phyloP scores from a whole-genome alignment of 306 rosid species.

The Castanea sativa region DNA sequence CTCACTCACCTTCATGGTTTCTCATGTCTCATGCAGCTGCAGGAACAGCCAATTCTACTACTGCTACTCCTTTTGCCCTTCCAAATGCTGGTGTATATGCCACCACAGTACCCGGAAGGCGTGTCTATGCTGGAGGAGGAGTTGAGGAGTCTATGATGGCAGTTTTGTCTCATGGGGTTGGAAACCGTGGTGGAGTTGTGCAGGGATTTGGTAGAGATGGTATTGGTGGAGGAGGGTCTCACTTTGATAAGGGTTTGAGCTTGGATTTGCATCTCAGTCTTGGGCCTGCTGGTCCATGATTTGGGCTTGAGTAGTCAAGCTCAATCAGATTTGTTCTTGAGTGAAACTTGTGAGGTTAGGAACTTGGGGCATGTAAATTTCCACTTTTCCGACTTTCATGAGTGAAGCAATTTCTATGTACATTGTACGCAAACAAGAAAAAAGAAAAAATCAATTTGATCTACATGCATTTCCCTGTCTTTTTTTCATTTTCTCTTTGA shows the following conservation, averaged over 20 bases:
- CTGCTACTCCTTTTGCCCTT: background rate
- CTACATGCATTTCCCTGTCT: background rate
- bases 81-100: background rate
- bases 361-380: background rate
- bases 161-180: constrained; percentile 20
- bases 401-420: constrained; percentile 1
- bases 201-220: background rate
- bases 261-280: constrained; percentile 51
- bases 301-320: background rate
- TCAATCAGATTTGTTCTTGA: background rate
- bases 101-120: constrained; percentile 4
- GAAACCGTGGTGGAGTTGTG: background rate
- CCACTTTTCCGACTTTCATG: background rate
- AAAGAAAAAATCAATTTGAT: background rate
- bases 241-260: constrained; percentile 28
- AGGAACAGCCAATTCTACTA: no score
- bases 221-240: background rate
- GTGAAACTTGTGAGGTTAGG: background rate
- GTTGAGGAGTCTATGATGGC: background rate
- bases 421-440: background rate
- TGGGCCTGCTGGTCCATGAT: constrained; percentile 14
- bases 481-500: background rate
- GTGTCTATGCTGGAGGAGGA: background rate
- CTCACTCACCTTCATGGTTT: constrained; percentile 23
- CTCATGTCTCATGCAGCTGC: background rate